Conservation (phyloP, 148 eudicot genomes). For the Vaccinium myrtillus region DNA sequence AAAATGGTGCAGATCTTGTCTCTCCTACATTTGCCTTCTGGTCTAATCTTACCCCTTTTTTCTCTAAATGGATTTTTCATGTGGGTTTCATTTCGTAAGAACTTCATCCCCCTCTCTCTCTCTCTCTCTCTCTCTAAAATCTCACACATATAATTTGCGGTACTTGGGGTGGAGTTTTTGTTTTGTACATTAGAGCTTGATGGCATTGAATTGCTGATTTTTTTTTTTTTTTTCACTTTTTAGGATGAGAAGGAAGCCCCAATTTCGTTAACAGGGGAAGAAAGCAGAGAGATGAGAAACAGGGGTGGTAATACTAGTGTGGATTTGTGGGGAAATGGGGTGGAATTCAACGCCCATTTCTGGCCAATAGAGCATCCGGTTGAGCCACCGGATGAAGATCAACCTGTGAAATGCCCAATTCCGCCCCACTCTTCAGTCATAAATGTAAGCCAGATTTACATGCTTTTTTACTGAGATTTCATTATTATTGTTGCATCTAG, state of each 20-base stretch:
- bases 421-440: slow-evolving; percentile 16
- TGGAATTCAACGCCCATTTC: slow-evolving; percentile 14
- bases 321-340: not conserved
- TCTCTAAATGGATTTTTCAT: slow-evolving; percentile 14
- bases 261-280: slow-evolving; percentile 15
- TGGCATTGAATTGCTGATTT: not conserved
- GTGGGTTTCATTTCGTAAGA: slow-evolving; percentile 11
- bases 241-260: slow-evolving; percentile 12
- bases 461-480: not conserved
- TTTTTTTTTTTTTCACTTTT: not conserved
- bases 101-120: not conserved
- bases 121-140: not conserved
- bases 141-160: not conserved
- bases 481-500: not conserved
- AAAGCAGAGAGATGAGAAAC: slow-evolving; percentile 8
- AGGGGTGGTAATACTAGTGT: not conserved
- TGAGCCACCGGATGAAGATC: slow-evolving; percentile 33
- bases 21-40: slow-evolving; percentile 2
- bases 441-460: slow-evolving; percentile 15
- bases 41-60: not conserved
- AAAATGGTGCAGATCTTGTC: not conserved
- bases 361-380: slow-evolving; percentile 32
- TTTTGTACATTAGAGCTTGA: not conserved
- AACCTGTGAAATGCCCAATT: slow-evolving; percentile 31
- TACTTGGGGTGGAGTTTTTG: not conserved